A percentile compares a stretch with the other conserved stretches of the same genome.
phyloP scores from a whole-genome alignment of 148 eudicot genomes.

The Limonium bicolor region DNA sequence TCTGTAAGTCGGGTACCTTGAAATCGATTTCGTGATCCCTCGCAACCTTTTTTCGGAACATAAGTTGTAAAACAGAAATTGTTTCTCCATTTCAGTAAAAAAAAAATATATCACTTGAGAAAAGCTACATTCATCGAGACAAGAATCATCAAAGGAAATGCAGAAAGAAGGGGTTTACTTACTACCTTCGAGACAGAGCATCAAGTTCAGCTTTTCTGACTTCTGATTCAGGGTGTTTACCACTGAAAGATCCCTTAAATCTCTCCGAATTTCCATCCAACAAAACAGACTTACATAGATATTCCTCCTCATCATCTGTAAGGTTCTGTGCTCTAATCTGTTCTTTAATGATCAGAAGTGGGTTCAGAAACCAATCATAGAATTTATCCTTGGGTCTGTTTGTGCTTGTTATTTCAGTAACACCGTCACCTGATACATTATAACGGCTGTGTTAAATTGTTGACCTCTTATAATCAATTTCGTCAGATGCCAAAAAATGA shows the following conservation, averaged over 20 bases:
- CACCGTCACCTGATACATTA: conserved; percentile 33
- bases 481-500: no score
- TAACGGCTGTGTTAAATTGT: not conserved
- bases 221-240: conserved; percentile 39
- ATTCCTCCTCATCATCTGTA: conserved; percentile 43
- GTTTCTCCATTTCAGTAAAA: no score
- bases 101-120: no score
- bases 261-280: conserved; percentile 38
- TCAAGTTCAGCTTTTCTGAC: conserved; percentile 61
- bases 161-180: not conserved
- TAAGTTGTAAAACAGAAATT: no score
- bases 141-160: no score
- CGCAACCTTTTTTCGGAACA: conserved; percentile 45
- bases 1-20: conserved; percentile 71
- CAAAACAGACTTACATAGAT: conserved; percentile 49
- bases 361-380: conserved; percentile 82
- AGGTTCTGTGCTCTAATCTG: conserved; percentile 75
- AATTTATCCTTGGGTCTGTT: conserved; percentile 66
- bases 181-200: conserved; percentile 82
- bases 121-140: not conserved
- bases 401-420: conserved; percentile 53
- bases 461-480: no score
- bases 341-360: conserved; percentile 68
- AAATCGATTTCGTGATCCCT: conserved; percentile 68
- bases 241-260: conserved; percentile 22